A percentile compares a stretch with the other conserved stretches of the same genome.
Conservation (phyloP, 345 rosid genomes). For the Eucalyptus regnans region DNA sequence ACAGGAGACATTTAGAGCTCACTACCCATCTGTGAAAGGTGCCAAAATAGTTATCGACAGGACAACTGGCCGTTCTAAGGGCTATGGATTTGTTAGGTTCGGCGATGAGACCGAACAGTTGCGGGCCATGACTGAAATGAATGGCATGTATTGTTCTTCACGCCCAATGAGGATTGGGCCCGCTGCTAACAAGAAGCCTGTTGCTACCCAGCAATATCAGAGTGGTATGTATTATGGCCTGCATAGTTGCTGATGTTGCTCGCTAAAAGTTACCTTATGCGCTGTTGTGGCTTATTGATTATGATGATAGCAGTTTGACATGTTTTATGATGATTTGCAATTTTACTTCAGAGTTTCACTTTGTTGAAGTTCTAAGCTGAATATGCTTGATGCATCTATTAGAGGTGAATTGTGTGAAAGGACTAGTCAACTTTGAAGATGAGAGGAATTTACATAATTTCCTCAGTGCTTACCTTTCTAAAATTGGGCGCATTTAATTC, state of each 20-base stretch:
- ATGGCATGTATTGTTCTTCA: slow-evolving; percentile 67
- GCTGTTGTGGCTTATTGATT: background rate
- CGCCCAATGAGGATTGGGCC: slow-evolving; percentile 96
- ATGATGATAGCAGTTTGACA: background rate
- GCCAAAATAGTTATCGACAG: slow-evolving; percentile 91
- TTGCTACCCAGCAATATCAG: slow-evolving; percentile 45
- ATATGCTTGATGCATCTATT: background rate
- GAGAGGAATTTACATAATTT: slow-evolving; percentile 26
- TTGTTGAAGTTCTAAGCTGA: background rate
- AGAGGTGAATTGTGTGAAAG: background rate
- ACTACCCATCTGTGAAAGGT: slow-evolving; percentile 69
- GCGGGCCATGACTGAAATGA: slow-evolving; percentile 94
- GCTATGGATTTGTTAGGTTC: slow-evolving; percentile 94
- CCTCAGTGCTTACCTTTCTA: slow-evolving; percentile 56
- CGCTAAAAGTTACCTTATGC: background rate
- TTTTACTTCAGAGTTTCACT: background rate
- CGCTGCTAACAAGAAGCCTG: slow-evolving; percentile 78
- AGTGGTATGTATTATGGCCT: slow-evolving; percentile 38
- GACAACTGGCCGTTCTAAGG: slow-evolving; percentile 86
- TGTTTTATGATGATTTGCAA: background rate
- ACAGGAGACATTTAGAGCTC: slow-evolving; percentile 59
- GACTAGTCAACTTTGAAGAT: slow-evolving; percentile 5
- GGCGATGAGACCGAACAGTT: slow-evolving; percentile 73
- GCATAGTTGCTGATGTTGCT: background rate
- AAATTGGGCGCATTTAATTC: slow-evolving; percentile 51